These are phyloP conservation scores for Leucosporidium yakuticum DNA, from an alignment of 768 basidiomycete genomes.

Conservation along the genomic window DNA sequence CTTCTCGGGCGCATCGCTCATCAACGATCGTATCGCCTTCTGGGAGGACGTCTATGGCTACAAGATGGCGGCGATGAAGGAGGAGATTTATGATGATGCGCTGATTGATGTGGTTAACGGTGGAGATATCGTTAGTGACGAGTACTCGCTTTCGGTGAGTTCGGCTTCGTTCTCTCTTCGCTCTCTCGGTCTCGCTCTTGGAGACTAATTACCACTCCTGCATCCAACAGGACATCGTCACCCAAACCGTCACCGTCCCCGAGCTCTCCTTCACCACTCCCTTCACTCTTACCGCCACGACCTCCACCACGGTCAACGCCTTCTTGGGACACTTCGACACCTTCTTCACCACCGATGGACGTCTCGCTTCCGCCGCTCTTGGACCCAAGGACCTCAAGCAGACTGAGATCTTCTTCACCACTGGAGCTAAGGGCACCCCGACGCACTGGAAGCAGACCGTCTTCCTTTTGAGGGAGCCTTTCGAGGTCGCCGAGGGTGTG, in stretches of 20 bases:
- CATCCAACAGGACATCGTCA: constrained; percentile 63
- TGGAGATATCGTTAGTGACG: constrained; percentile 59
- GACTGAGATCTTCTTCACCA: constrained; percentile 57
- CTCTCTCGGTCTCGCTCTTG: background rate
- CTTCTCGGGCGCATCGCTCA: constrained; percentile 66
- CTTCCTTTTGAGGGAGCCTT: constrained; percentile 74
- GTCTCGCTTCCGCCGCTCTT: constrained; percentile 34
- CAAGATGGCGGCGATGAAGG: constrained; percentile 75
- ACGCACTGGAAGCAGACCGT: constrained; percentile 98
- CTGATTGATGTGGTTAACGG: constrained; percentile 71
- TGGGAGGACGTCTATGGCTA: constrained; percentile 94
- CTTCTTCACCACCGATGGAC: constrained; percentile 59
- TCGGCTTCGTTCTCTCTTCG: background rate
- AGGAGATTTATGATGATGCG: constrained; percentile 69
- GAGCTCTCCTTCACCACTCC: constrained; percentile 73
- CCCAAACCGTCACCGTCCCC: constrained; percentile 57
- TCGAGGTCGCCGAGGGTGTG: constrained; percentile 63
- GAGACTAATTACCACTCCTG: background rate
- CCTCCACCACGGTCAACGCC: constrained; percentile 57
- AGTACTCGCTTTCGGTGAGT: constrained; percentile 62
- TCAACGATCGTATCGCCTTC: constrained; percentile 76
- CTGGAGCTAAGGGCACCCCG: constrained; percentile 74
- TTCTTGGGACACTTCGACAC: constrained; percentile 93
- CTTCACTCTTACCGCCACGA: constrained; percentile 62
- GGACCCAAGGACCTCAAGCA: constrained; percentile 5